Conservation (phyloP, 371 early-diverging fungal species). For the Mortierella sp. region DNA sequence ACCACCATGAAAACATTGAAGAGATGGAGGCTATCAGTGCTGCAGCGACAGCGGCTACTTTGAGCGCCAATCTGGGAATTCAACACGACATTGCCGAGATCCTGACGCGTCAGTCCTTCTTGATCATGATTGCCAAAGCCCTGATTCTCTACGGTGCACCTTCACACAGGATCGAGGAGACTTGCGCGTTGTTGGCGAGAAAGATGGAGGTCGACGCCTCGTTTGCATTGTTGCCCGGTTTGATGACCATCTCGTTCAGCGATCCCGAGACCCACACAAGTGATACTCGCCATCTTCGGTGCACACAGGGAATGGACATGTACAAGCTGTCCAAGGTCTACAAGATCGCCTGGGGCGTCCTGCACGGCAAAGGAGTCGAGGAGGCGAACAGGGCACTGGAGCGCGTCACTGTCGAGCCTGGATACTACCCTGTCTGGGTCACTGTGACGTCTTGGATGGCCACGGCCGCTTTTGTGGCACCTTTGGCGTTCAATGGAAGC, state of each 20-base stretch:
- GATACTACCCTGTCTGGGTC: conserved; percentile 66
- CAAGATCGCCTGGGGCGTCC: conserved; percentile 68
- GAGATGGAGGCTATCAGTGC: conserved; percentile 55
- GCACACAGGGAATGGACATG: conserved; percentile 77
- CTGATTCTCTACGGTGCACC: conserved; percentile 74
- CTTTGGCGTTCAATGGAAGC: conserved; percentile 65
- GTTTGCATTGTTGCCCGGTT: conserved; percentile 80
- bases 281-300: conserved; percentile 82
- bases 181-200: conserved; percentile 65
- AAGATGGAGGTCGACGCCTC: conserved; percentile 78
- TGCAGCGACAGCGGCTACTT: conserved; percentile 36
- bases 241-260: conserved; percentile 82
- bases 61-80: conserved; percentile 40
- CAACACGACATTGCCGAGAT: conserved; percentile 66
- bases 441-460: conserved; percentile 66
- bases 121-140: conserved; percentile 67
- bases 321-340: conserved; percentile 71
- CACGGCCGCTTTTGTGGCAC: conserved; percentile 67
- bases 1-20: conserved; percentile 24
- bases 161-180: conserved; percentile 72
- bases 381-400: conserved; percentile 70
- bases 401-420: conserved; percentile 64
- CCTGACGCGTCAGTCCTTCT: conserved; percentile 71
- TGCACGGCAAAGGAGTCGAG: conserved; percentile 63
- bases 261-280: conserved; percentile 82